phyloP scores from a whole-genome alignment of 202 grass and related monocot genomes.

The Setaria italica region DNA sequence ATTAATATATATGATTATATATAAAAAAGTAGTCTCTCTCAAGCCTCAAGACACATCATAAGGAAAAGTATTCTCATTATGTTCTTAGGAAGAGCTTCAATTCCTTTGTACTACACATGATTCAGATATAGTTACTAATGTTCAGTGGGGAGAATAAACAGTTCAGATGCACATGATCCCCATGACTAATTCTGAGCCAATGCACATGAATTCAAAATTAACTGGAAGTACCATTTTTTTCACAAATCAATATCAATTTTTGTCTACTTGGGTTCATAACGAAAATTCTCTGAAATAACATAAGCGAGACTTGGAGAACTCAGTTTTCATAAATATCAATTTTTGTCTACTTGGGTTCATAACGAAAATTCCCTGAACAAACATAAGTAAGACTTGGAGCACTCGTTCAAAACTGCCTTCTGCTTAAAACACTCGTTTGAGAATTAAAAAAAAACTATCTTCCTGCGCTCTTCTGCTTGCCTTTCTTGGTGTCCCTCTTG shows the following conservation, averaged over 20 bases:
- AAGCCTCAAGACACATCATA: too few relatives aligned
- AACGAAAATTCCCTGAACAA: neutral
- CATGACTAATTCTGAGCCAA: neutral
- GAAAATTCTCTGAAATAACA: too few relatives aligned
- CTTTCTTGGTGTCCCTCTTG: slow-evolving; percentile 69
- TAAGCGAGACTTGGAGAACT: too few relatives aligned
- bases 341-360: neutral
- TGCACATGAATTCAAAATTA: neutral
- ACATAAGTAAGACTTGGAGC: neutral
- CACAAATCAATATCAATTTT: too few relatives aligned
- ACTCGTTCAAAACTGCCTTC: neutral
- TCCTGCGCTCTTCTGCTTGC: slow-evolving; percentile 61
- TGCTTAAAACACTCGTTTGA: neutral
- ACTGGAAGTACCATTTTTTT: neutral
- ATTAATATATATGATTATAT: too few relatives aligned
- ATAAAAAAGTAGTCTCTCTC: too few relatives aligned
- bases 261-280: too few relatives aligned
- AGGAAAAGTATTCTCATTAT: too few relatives aligned
- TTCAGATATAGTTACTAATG: too few relatives aligned
- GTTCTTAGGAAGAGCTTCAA: too few relatives aligned
- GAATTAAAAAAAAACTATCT: slow-evolving; percentile 42
- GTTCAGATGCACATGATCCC: neutral
- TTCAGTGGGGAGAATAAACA: too few relatives aligned
- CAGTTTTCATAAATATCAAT: neutral
- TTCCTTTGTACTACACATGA: too few relatives aligned